Evolutionary conservation across 1,139 yeast species (phyloP).

Genomic region (Kodamaea plutei): DNA sequence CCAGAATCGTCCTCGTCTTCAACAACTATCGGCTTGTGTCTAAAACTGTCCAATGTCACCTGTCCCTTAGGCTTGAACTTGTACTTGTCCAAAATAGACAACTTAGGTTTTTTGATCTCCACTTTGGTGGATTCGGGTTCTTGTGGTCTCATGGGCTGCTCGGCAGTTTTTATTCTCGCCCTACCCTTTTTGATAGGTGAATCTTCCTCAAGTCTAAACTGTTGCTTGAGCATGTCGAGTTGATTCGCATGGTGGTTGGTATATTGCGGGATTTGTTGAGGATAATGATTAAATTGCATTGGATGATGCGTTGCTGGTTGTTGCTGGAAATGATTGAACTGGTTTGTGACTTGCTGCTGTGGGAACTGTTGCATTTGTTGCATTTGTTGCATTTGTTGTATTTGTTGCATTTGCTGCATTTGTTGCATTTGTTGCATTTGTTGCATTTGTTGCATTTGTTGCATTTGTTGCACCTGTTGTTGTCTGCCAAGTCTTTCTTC

Average conservation of each 20-base stretch:
- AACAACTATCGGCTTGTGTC: slow-evolving; percentile 15
- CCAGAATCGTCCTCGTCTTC: slow-evolving; percentile 12
- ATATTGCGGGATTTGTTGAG: background rate
- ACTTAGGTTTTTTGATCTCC: slow-evolving; percentile 47
- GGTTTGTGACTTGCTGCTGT: background rate
- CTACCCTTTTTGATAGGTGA: slow-evolving; percentile 36
- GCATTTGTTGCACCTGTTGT: background rate
- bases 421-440: slow-evolving; percentile 4
- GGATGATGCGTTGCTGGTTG: background rate
- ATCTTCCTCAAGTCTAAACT: slow-evolving; percentile 22
- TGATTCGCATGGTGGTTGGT: background rate
- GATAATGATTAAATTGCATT: background rate
- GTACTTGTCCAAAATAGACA: slow-evolving; percentile 53
- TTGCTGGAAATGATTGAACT: background rate
- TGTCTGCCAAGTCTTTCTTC: slow-evolving; percentile 6
- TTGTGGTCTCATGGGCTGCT: slow-evolving; percentile 8
- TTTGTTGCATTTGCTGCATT: slow-evolving; percentile 5
- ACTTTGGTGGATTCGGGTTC: slow-evolving; percentile 43
- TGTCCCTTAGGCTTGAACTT: slow-evolving; percentile 29
- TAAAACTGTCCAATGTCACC: slow-evolving; percentile 19
- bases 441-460: slow-evolving; percentile 6
- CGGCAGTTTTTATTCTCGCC: slow-evolving; percentile 23
- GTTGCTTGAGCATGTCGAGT: background rate
- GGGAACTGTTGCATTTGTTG: background rate
- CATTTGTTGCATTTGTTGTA: slow-evolving; percentile 5